Evolutionary conservation across 2,329 filamentous ascomycete species (phyloP).

Genomic region (Ceratocystis eucalypticola): DNA sequence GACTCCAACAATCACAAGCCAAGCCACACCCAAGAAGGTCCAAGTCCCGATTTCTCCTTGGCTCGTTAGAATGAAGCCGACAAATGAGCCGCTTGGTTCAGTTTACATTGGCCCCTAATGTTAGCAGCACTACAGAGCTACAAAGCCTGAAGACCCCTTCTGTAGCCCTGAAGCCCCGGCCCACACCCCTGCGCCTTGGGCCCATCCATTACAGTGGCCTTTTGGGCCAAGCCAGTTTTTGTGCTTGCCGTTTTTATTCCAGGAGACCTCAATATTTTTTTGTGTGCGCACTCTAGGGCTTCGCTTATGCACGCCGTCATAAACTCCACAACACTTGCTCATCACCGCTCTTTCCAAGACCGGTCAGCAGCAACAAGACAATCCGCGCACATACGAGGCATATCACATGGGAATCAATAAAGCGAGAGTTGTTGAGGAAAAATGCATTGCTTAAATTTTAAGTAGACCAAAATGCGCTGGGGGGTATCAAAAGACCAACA

Average conservation of each 20-base stretch:
- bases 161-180: too few relatives aligned
- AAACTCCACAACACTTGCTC: background rate
- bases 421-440: conserved; percentile 1
- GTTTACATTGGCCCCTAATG: too few relatives aligned
- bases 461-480: conserved; percentile 9
- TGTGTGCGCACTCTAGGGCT: conserved; percentile 3
- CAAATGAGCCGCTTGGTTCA: background rate
- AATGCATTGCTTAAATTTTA: conserved; percentile 10
- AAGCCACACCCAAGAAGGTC: background rate
- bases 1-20: background rate
- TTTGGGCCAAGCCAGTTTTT: background rate
- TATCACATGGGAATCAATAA: background rate
- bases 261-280: background rate
- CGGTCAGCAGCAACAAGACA: background rate
- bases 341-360: conserved; percentile 2
- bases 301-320: background rate
- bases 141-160: too few relatives aligned
- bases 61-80: background rate
- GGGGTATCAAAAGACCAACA: conserved; percentile 7
- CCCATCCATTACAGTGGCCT: too few relatives aligned
- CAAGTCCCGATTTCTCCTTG: background rate
- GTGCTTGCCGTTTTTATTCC: background rate
- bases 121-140: too few relatives aligned
- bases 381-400: background rate
- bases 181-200: too few relatives aligned